Evolutionary conservation across 2,329 filamentous ascomycete genomes (phyloP).

Genomic region (Fonsecaea erecta): DNA sequence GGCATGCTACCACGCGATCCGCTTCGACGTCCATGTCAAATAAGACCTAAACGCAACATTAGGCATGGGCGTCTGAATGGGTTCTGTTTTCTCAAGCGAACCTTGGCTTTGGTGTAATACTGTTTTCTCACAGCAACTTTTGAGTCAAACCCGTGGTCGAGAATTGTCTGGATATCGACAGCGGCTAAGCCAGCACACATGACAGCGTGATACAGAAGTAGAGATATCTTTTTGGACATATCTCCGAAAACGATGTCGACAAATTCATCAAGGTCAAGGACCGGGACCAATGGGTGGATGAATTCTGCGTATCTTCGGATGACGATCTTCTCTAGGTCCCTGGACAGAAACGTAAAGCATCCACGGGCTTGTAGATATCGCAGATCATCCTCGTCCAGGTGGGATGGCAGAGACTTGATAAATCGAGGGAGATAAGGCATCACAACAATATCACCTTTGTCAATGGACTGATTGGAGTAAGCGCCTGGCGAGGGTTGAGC

Average conservation of each 20-base stretch:
- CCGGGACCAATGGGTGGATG: conserved; percentile 14
- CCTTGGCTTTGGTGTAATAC: conserved; percentile 22
- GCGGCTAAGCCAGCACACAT: conserved; percentile 21
- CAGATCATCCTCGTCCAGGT: conserved; percentile 10
- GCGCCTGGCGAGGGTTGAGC: not conserved
- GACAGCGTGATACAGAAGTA: conserved; percentile 17
- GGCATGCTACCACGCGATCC: conserved; percentile 14
- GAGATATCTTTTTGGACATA: not conserved
- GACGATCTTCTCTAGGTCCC: conserved; percentile 9
- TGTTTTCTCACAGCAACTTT: conserved; percentile 16
- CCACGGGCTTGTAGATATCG: conserved; percentile 4
- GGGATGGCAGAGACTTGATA: conserved; percentile 13
- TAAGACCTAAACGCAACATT: conserved; percentile 9
- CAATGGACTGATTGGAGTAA: not conserved
- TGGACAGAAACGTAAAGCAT: conserved; percentile 11
- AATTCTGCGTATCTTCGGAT: conserved; percentile 17
- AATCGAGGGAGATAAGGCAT: conserved; percentile 10
- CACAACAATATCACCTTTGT: not conserved
- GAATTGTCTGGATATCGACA: conserved; percentile 15
- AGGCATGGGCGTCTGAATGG: not conserved
- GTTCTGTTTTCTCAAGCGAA: not conserved
- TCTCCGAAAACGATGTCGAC: not conserved
- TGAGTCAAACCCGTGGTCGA: conserved; percentile 13
- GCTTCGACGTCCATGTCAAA: conserved; percentile 19
- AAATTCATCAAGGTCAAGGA: conserved; percentile 16